A percentile compares a stretch with the other conserved stretches of the same genome.
These are phyloP conservation scores for Nelumbo lutea DNA, from an alignment of 164 flowering plant species.

Conservation along the genomic window DNA sequence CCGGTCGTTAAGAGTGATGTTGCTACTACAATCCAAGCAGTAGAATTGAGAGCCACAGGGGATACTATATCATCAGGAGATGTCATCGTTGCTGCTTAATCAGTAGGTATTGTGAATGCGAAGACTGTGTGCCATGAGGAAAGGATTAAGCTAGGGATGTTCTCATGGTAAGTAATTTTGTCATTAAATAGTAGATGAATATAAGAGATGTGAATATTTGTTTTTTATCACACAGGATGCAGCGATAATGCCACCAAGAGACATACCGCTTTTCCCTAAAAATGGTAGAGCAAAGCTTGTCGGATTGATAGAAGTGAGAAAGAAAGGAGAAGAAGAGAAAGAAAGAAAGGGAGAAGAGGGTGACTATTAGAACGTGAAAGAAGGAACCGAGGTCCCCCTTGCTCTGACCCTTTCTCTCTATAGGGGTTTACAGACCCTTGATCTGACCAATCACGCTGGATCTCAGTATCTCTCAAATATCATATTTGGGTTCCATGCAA, in stretches of 20 bases:
- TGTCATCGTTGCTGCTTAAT: conserved; percentile 44
- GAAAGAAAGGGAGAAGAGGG: too few relatives aligned
- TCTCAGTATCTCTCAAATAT: too few relatives aligned
- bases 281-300: conserved; percentile 26
- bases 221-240: conserved; percentile 34
- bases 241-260: conserved; percentile 34
- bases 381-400: too few relatives aligned
- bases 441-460: too few relatives aligned
- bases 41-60: conserved; percentile 58
- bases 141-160: conserved; percentile 26
- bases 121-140: conserved; percentile 5
- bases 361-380: too few relatives aligned
- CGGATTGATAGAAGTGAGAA: conserved; percentile 60
- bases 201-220: too few relatives aligned
- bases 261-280: conserved; percentile 39
- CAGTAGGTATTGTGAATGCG: conserved; percentile 50
- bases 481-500: too few relatives aligned
- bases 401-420: too few relatives aligned
- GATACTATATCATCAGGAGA: conserved; percentile 36
- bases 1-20: conserved; percentile 54
- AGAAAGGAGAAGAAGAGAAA: conserved; percentile 8
- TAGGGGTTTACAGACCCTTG: too few relatives aligned
- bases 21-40: conserved; percentile 60
- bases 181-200: too few relatives aligned
- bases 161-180: conserved; percentile 26